These are phyloP conservation scores for Sclerotiophoma versabilis DNA, from an alignment of 2,329 filamentous ascomycete species.

Conservation along the genomic window DNA sequence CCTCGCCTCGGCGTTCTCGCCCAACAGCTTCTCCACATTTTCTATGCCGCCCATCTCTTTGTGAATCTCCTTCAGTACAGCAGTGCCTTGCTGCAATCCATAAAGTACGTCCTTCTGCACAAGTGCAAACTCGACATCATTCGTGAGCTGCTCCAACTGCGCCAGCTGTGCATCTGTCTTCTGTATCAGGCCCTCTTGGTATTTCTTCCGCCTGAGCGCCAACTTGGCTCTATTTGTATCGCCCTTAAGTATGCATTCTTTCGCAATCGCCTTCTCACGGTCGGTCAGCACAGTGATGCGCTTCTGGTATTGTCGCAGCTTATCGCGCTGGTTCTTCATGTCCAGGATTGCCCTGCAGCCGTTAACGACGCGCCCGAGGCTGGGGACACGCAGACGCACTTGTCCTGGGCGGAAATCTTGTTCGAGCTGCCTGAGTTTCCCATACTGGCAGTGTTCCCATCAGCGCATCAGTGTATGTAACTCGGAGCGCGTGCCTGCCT, in stretches of 20 bases:
- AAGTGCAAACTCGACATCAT: slow-evolving; percentile 90
- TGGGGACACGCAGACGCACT: slow-evolving; percentile 61
- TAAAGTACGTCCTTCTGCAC: slow-evolving; percentile 97
- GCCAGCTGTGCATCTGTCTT: slow-evolving; percentile 95
- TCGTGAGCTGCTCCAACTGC: slow-evolving; percentile 86
- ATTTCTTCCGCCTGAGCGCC: slow-evolving; percentile 92
- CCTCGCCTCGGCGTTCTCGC: slow-evolving; percentile 86
- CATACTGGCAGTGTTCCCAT: slow-evolving; percentile 57
- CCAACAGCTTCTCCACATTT: slow-evolving; percentile 93
- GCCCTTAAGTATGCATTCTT: slow-evolving; percentile 78
- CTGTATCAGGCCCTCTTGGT: slow-evolving; percentile 86
- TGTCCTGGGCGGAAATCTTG: slow-evolving; percentile 82
- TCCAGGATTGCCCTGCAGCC: slow-evolving; percentile 85
- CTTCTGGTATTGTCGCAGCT: slow-evolving; percentile 93
- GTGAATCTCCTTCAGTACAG: slow-evolving; percentile 88
- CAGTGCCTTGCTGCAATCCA: slow-evolving; percentile 89
- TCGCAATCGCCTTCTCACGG: slow-evolving; percentile 86
- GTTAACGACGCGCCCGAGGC: slow-evolving; percentile 14
- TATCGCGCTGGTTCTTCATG: slow-evolving; percentile 97
- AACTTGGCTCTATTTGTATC: slow-evolving; percentile 85
- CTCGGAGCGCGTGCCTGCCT: slow-evolving; percentile 28
- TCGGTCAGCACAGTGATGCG: slow-evolving; percentile 85
- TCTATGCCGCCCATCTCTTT: slow-evolving; percentile 95
- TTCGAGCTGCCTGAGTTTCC: slow-evolving; percentile 69
- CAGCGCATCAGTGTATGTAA: slow-evolving; percentile 24